phyloP scores from a whole-genome alignment of 306 rosid genomes.

The Begonia masoniana region DNA sequence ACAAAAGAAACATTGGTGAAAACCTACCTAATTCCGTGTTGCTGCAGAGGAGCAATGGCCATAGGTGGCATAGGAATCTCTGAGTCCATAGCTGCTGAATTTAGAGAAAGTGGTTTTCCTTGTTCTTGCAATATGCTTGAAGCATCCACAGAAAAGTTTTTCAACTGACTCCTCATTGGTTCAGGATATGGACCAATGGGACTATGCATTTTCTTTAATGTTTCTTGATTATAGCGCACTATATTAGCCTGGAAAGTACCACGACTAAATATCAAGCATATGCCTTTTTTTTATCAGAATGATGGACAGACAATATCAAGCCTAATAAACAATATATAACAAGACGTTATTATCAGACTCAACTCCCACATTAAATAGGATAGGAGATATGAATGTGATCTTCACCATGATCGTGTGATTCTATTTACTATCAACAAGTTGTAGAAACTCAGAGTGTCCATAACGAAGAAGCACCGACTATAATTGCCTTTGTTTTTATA shows the following conservation, averaged over 20 bases:
- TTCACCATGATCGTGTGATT: neutral
- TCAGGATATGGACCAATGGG: conserved; percentile 46
- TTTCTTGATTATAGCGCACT: conserved; percentile 65
- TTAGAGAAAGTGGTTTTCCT: conserved; percentile 28
- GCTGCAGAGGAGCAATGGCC: conserved; percentile 65
- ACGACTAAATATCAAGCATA: conserved; percentile 17
- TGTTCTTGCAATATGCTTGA: conserved; percentile 27
- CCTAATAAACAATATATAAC: neutral
- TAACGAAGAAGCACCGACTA: no score
- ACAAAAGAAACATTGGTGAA: neutral
- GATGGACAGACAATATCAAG: neutral
- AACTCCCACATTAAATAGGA: neutral
- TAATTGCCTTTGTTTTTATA: no score
- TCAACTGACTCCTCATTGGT: conserved; percentile 30
- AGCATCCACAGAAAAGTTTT: conserved; percentile 34
- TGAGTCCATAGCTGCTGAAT: conserved; percentile 38
- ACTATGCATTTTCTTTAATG: conserved; percentile 52
- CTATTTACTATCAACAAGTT: neutral
- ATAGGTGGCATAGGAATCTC: conserved; percentile 94
- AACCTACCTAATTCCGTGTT: conserved; percentile 68
- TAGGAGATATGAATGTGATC: neutral
- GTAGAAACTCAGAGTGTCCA: no score
- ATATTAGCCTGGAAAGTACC: conserved; percentile 55
- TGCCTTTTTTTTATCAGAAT: neutral
- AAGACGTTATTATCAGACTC: neutral